These are phyloP conservation scores for Pyrus betulifolia DNA, from an alignment of 306 rosid genomes.

Conservation along the genomic window DNA sequence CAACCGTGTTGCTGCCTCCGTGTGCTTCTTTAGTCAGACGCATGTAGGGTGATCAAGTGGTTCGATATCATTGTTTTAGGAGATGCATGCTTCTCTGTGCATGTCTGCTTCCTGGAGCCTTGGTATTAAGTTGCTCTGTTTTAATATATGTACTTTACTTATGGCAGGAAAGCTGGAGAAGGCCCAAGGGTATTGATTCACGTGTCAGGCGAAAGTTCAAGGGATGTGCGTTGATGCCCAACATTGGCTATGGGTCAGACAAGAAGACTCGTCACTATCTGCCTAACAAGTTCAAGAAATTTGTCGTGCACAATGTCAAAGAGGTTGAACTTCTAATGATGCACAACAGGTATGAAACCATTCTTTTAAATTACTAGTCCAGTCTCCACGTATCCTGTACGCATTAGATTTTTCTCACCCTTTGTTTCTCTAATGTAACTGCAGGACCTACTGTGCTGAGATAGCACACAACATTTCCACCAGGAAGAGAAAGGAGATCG, in stretches of 20 bases:
- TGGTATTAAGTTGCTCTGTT: not conserved
- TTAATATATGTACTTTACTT: not conserved
- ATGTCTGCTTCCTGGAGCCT: not conserved
- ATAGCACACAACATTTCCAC: constrained; percentile 69
- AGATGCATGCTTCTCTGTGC: not conserved
- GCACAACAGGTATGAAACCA: constrained; percentile 56
- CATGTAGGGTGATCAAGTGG: not conserved
- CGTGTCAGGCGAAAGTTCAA: constrained; percentile 86
- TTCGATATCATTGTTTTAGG: too few relatives aligned
- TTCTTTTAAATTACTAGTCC: not conserved
- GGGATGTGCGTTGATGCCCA: constrained; percentile 74
- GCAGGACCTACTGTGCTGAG: constrained; percentile 72
- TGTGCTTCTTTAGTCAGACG: not conserved
- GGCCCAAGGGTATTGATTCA: constrained; percentile 86
- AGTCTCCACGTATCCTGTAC: not conserved
- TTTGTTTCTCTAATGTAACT: not conserved
- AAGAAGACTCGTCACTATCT: constrained; percentile 74
- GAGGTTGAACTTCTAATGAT: constrained; percentile 72
- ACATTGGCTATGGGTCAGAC: constrained; percentile 69
- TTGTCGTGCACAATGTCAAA: constrained; percentile 50
- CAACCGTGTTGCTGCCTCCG: not conserved
- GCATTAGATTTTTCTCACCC: not conserved
- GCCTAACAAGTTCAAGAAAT: constrained; percentile 75
- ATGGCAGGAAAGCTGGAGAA: constrained; percentile 58
- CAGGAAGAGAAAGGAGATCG: constrained; percentile 62